phyloP scores from a whole-genome alignment of 345 rosid genomes.

The Citropsis articulata region DNA sequence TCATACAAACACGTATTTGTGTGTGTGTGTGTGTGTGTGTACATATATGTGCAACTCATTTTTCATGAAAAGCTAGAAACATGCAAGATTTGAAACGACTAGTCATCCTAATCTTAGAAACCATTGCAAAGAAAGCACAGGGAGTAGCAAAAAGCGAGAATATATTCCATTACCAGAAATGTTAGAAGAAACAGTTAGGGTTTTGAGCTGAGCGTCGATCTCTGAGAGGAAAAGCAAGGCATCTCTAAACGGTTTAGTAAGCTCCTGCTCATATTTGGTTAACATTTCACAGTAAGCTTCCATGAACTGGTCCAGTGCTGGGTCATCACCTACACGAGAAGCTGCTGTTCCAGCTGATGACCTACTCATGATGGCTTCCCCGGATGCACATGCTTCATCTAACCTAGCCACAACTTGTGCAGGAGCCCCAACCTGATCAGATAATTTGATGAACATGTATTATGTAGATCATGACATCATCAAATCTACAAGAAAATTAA shows the following conservation, averaged over 20 bases:
- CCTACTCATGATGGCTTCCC: conserved; percentile 21
- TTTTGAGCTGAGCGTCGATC: conserved; percentile 40
- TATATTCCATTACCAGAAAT: conserved; percentile 25
- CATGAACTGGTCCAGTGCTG: conserved; percentile 50
- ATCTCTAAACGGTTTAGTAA: conserved; percentile 43
- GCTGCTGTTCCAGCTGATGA: conserved; percentile 5
- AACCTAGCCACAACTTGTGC: conserved; percentile 41
- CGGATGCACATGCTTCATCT: conserved; percentile 36
- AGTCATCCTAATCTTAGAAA: not conserved
- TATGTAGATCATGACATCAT: too few relatives aligned
- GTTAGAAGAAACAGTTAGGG: conserved; percentile 28
- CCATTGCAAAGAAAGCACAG: not conserved
- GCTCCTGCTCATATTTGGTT: conserved; percentile 43
- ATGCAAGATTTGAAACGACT: not conserved
- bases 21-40: too few relatives aligned
- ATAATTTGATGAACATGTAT: not conserved
- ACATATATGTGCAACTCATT: not conserved
- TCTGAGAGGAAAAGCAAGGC: conserved; percentile 41
- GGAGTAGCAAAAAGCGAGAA: conserved; percentile 3
- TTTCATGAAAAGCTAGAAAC: not conserved
- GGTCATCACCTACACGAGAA: conserved; percentile 34
- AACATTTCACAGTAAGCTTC: conserved; percentile 54
- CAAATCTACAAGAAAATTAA: too few relatives aligned
- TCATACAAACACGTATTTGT: not conserved
- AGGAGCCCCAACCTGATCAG: conserved; percentile 43